phyloP scores from a whole-genome alignment of 495 filamentous ascomycete species.

The Podospora fimiseda region DNA sequence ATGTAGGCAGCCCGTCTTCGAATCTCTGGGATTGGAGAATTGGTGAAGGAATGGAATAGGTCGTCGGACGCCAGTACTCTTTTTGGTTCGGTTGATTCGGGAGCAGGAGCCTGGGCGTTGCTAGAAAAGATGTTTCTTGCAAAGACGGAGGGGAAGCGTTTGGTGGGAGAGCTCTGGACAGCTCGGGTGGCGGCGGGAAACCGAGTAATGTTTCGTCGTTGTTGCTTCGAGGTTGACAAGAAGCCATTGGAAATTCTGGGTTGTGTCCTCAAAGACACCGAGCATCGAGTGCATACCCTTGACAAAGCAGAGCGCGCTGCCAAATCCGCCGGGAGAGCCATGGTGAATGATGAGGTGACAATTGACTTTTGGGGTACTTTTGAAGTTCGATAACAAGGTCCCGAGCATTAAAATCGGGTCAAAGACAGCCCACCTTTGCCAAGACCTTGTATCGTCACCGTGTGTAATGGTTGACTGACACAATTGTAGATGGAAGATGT shows the following conservation, averaged over 20 bases:
- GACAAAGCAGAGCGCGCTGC: constrained; percentile 26
- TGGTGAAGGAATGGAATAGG: constrained; percentile 86
- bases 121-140: constrained; percentile 12
- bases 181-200: background rate
- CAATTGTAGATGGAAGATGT: too few species aligned
- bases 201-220: constrained; percentile 6
- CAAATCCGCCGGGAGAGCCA: constrained; percentile 25
- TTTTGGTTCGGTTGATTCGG: constrained; percentile 6
- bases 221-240: constrained; percentile 11
- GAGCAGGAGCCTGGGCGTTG: background rate
- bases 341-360: constrained; percentile 2
- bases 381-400: background rate
- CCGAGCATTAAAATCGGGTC: background rate
- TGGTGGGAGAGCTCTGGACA: constrained; percentile 4
- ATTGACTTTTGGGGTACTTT: constrained; percentile 15
- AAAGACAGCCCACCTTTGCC: background rate
- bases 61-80: constrained; percentile 65
- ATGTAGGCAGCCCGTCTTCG: constrained; percentile 80
- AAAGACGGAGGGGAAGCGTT: constrained; percentile 17
- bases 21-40: constrained; percentile 80
- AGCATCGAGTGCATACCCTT: constrained; percentile 26
- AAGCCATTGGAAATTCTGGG: constrained; percentile 14
- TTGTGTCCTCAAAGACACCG: constrained; percentile 13
- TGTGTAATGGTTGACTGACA: background rate
- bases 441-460: background rate